phyloP scores from a whole-genome alignment of 768 basidiomycete species.

The Russula foetens region DNA sequence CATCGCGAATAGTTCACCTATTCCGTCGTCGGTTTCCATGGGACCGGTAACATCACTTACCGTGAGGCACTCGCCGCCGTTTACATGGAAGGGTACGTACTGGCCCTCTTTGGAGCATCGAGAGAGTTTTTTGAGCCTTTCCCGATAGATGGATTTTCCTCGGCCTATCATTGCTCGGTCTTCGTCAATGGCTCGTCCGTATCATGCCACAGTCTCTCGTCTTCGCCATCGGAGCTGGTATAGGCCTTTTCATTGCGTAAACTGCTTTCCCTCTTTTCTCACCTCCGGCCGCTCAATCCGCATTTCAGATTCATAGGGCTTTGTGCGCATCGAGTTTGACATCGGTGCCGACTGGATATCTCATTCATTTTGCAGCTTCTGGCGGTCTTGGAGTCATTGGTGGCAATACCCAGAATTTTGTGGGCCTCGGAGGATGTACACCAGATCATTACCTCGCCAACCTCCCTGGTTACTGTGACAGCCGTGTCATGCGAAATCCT shows the following conservation, averaged over 20 bases:
- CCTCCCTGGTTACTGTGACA: constrained; percentile 53
- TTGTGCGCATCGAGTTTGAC: constrained; percentile 32
- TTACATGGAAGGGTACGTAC: constrained; percentile 72
- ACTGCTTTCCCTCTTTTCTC: constrained; percentile 2
- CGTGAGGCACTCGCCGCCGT: constrained; percentile 77
- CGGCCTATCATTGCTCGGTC: constrained; percentile 66
- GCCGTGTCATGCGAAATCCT: constrained; percentile 59
- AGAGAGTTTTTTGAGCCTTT: not conserved
- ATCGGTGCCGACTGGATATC: not conserved
- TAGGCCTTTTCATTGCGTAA: constrained; percentile 74
- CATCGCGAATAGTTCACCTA: constrained; percentile 65
- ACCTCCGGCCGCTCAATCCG: not conserved
- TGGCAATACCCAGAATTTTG: constrained; percentile 58
- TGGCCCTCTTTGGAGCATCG: not conserved
- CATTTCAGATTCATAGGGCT: constrained; percentile 63
- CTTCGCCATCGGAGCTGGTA: constrained; percentile 77
- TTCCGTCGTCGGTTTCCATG: constrained; percentile 81
- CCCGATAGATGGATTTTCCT: constrained; percentile 68
- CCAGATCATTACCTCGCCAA: constrained; percentile 37
- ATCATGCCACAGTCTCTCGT: constrained; percentile 85
- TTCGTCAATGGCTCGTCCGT: constrained; percentile 85
- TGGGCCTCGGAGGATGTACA: constrained; percentile 70
- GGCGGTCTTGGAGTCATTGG: constrained; percentile 70
- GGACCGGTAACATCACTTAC: constrained; percentile 63
- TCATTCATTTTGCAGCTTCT: constrained; percentile 34